Evolutionary conservation across 2,329 filamentous ascomycete genomes (phyloP).

Genomic region (Botrytis cinerea): DNA sequence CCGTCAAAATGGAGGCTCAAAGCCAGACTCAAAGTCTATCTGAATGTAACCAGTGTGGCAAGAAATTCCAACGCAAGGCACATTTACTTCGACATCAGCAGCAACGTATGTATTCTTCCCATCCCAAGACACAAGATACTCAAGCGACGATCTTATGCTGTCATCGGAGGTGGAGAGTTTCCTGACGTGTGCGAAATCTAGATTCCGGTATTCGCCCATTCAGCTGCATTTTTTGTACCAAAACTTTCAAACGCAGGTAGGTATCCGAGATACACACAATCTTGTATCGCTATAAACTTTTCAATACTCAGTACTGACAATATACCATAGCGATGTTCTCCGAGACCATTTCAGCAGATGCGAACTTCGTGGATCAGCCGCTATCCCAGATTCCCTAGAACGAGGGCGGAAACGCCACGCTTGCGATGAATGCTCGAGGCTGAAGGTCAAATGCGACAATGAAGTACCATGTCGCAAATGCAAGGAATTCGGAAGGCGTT

Average conservation of each 20-base stretch:
- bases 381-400: constrained; percentile 40
- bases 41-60: constrained; percentile 41
- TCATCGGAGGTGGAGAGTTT: not conserved
- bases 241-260: constrained; percentile 43
- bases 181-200: constrained; percentile 29
- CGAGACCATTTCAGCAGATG: constrained; percentile 42
- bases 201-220: constrained; percentile 41
- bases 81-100: constrained; percentile 42
- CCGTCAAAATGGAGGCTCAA: constrained; percentile 40
- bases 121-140: not conserved
- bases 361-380: constrained; percentile 36
- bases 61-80: constrained; percentile 42
- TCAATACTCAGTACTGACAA: not conserved
- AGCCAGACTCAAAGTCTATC: constrained; percentile 41
- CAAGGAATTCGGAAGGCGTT: constrained; percentile 39
- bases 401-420: constrained; percentile 42
- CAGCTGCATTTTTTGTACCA: constrained; percentile 42
- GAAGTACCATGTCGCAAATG: constrained; percentile 41
- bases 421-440: constrained; percentile 41
- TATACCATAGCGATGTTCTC: constrained; percentile 38
- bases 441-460: constrained; percentile 43
- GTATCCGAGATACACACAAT: constrained; percentile 2
- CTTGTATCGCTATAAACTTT: not conserved
- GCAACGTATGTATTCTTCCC: constrained; percentile 36
- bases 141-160: not conserved